Evolutionary conservation across 2,329 filamentous ascomycete species (phyloP), one percentile per base, ranked within the genome.

Genomic region (Diaporthe ampelina): DNA sequence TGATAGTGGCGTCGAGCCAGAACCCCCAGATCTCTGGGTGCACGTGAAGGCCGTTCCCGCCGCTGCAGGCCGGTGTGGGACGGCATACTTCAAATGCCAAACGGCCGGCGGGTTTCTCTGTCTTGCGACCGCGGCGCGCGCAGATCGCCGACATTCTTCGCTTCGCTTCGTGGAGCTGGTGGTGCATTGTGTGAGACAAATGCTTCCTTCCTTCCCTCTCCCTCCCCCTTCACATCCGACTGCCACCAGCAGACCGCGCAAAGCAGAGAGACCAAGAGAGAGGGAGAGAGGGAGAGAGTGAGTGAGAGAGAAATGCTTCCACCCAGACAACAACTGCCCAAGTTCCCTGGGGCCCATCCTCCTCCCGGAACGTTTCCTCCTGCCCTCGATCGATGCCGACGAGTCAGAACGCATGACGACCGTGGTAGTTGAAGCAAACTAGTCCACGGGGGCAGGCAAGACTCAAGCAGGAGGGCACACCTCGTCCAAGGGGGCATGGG

Each of bases 81-180:
- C 63, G 40, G 63, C 63, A 68, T 68, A 11, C 63, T 54, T 48
- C 48, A 68, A 52, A 54, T 68, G 63, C 63, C 32, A 68, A 68
- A 68, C 63, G 63, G 63, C 48, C 43, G n/a, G 63, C 32, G 32
- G 29, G 7, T 29, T 11, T 32, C 40, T 26, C 11, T 43, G 48
- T 45, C 40, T 54, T 68, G 35, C 40, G 45, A 26, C 48, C 1
- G 21, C 10, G 26, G 26, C 26, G 48, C 48, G 63, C 63, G 63
- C 63, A 68, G 63, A 37, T 68, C 63, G 63, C 63, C 63, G 63
- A 68, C 63, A 40, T 54, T 54, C 29, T 50, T 65, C 61, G 43
- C 43, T 68, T 68, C 63, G 63, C 63, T 54, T 35, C 48, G 43
- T 24, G 9, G 21, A 45, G 17, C 15, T 21, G 45, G 45, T 32